These are phyloP conservation scores for Nicotiana attenuata DNA, from an alignment of 257 asterid genomes.

Conservation along the genomic window DNA sequence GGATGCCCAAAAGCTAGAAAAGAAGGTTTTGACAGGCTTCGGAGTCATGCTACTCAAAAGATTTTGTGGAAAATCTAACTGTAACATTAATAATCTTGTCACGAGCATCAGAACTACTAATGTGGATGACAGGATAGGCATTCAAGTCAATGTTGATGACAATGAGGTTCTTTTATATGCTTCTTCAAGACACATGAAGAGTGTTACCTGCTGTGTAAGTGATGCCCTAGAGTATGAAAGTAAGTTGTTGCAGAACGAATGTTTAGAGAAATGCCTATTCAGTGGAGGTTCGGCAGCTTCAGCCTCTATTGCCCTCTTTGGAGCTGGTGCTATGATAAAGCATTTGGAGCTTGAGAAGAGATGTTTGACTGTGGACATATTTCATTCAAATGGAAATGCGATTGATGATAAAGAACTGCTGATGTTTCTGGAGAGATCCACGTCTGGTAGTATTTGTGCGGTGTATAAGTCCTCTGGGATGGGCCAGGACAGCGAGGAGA, in stretches of 20 bases:
- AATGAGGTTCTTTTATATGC: conserved; percentile 62
- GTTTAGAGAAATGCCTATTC: conserved; percentile 65
- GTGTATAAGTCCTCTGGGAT: conserved; percentile 37
- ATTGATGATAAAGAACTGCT: conserved; percentile 66
- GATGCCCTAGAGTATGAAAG: conserved; percentile 53
- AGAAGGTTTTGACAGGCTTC: conserved; percentile 51
- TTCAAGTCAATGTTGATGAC: conserved; percentile 62
- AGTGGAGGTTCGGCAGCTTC: conserved; percentile 48
- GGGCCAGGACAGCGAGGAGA: conserved; percentile 43
- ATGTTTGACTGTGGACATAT: conserved; percentile 69
- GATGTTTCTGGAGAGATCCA: conserved; percentile 50
- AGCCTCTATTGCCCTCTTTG: conserved; percentile 72
- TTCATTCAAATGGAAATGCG: conserved; percentile 35
- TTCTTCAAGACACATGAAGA: conserved; percentile 59
- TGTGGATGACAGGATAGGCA: conserved; percentile 59
- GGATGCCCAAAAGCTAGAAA: conserved; percentile 51
- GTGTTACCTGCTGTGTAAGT: conserved; percentile 36
- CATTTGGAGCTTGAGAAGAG: conserved; percentile 86
- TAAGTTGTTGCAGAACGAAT: conserved; percentile 59
- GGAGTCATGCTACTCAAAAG: conserved; percentile 61
- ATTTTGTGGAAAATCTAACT: conserved; percentile 68
- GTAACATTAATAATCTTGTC: conserved; percentile 45
- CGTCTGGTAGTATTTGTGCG: conserved; percentile 55
- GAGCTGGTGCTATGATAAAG: conserved; percentile 88
- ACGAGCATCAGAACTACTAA: conserved; percentile 49